Conservation (phyloP, 176 grass and related monocot species). For the Eremochloa ophiuroides region DNA sequence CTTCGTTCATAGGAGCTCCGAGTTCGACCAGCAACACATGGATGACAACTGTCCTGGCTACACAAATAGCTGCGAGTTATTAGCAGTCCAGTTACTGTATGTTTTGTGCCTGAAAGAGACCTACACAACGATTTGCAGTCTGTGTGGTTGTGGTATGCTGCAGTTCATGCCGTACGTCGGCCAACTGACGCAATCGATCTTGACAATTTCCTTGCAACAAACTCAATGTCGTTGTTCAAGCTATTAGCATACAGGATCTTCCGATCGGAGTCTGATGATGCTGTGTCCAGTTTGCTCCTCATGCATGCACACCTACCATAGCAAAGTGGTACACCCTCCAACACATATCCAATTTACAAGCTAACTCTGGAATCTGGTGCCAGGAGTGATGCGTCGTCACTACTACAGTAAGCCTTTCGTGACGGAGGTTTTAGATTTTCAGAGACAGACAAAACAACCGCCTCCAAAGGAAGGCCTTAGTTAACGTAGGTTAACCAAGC, state of each 20-base stretch:
- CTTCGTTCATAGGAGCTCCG: not conserved
- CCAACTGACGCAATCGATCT: slow-evolving; percentile 2
- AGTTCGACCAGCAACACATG: not conserved
- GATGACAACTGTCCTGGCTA: not conserved
- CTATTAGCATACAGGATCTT: slow-evolving; percentile 6
- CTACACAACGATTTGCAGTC: not conserved
- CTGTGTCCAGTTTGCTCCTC: not conserved
- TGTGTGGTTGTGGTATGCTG: not conserved
- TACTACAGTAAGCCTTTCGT: too few species aligned
- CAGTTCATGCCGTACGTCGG: not conserved
- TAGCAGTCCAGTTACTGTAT: not conserved
- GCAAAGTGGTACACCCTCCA: not conserved
- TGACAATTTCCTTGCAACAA: slow-evolving; percentile 20
- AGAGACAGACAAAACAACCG: too few species aligned
- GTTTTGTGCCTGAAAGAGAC: not conserved
- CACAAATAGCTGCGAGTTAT: not conserved
- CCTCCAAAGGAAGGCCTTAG: too few species aligned
- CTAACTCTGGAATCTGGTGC: not conserved
- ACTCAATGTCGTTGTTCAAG: slow-evolving; percentile 1
- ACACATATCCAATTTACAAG: not conserved
- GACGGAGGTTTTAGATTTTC: too few species aligned
- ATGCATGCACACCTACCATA: not conserved
- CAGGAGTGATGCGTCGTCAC: not conserved
- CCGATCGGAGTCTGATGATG: not conserved
- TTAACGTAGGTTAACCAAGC: too few species aligned